These are phyloP conservation scores for Candida rishiriensis DNA, from an alignment of 805 yeast genomes.

Conservation along the genomic window DNA sequence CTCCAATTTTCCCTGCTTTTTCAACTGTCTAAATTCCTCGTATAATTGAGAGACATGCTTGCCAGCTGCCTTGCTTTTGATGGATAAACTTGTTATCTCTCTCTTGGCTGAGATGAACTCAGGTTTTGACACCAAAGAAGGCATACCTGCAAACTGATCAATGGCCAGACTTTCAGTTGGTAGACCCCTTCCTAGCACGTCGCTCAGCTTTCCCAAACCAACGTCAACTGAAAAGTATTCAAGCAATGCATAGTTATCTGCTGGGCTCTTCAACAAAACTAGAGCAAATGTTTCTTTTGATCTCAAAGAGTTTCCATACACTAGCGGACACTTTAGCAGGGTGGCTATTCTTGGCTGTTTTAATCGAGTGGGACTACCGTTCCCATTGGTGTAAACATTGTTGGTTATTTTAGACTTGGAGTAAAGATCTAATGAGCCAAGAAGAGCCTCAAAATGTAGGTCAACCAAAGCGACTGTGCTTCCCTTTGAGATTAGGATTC, in stretches of 20 bases:
- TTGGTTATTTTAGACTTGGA: conserved; percentile 23
- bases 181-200: conserved; percentile 64
- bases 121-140: conserved; percentile 16
- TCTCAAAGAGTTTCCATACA: conserved; percentile 40
- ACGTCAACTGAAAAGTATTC: conserved; percentile 48
- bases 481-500: conserved; percentile 40
- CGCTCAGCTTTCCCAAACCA: conserved; percentile 65
- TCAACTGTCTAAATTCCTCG: conserved; percentile 21
- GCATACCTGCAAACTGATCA: conserved; percentile 21
- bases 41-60: conserved; percentile 27
- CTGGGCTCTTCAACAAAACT: conserved; percentile 36
- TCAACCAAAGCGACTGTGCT: conserved; percentile 41
- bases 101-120: conserved; percentile 16
- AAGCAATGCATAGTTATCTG: conserved; percentile 40
- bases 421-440: conserved; percentile 27
- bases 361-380: conserved; percentile 1
- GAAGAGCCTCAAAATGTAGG: conserved; percentile 37
- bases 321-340: conserved; percentile 31
- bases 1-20: conserved; percentile 22
- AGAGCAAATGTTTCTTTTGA: conserved; percentile 39
- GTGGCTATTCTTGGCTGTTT: conserved; percentile 26
- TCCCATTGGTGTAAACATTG: conserved; percentile 4
- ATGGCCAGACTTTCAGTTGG: neutral
- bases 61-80: conserved; percentile 14
- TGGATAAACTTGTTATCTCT: conserved; percentile 22